Evolutionary conservation across 2,329 filamentous ascomycete species (phyloP).

Genomic region (Pezicula neosporulosa): DNA sequence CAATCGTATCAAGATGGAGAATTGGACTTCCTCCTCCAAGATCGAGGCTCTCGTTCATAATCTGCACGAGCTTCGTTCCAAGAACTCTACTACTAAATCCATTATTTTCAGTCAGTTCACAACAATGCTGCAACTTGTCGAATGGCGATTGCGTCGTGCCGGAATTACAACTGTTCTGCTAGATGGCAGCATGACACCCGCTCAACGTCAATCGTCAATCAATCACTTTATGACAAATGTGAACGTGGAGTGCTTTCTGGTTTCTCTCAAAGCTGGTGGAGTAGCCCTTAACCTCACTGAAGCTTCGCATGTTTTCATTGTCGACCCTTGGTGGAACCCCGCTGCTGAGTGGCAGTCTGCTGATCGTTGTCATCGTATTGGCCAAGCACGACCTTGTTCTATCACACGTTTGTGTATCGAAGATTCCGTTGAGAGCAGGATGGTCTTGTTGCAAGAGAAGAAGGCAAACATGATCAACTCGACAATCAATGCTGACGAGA

Average conservation of each 20-base stretch:
- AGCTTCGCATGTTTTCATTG: conserved; percentile 90
- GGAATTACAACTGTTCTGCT: conserved; percentile 98
- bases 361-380: conserved; percentile 91
- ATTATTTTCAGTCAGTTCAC: conserved; percentile 98
- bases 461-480: conserved; percentile 98
- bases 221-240: conserved; percentile 95
- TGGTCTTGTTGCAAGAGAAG: conserved; percentile 96
- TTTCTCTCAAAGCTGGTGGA: conserved; percentile 93
- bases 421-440: conserved; percentile 92
- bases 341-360: conserved; percentile 99
- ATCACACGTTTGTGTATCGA: conserved; percentile 95
- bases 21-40: conserved; percentile 98
- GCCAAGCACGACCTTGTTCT: conserved; percentile 87
- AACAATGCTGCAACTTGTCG: conserved; percentile 93
- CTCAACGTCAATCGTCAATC: conserved; percentile 88
- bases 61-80: conserved; percentile 84
- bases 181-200: conserved; percentile 94
- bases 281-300: conserved; percentile 95
- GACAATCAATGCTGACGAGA: conserved; percentile 90
- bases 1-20: conserved; percentile 97
- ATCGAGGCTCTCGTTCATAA: conserved; percentile 96
- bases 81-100: conserved; percentile 91
- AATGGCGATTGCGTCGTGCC: conserved; percentile 94
- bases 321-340: conserved; percentile 99
- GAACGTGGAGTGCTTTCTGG: conserved; percentile 92